A percentile compares a stretch with the other conserved stretches of the same genome.
Conservation (phyloP, 2,329 filamentous ascomycete species). For the Colletotrichum endophyticum region DNA sequence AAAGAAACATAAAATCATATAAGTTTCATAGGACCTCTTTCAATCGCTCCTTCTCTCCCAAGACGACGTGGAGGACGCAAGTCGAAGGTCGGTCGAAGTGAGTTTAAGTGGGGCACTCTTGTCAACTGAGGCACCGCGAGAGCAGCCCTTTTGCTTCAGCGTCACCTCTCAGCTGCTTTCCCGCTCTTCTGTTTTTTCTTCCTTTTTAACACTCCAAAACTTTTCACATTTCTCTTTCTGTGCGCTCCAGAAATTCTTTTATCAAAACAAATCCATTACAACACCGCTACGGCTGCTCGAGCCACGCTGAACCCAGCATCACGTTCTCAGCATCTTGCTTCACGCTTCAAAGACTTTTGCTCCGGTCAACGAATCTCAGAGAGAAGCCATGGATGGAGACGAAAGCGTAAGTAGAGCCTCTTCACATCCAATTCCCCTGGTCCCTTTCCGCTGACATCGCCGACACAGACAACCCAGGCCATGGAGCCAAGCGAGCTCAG, state of each 20-base stretch:
- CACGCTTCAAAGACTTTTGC: background rate
- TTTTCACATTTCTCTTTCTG: background rate
- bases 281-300: background rate
- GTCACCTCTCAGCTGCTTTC: background rate
- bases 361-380: background rate
- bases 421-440: background rate
- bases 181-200: background rate
- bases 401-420: background rate
- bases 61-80: background rate
- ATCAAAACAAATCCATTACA: background rate
- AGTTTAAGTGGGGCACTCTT: background rate
- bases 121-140: background rate
- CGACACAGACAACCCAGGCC: background rate
- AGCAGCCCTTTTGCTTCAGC: background rate
- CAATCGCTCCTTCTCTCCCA: background rate
- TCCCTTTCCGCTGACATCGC: background rate
- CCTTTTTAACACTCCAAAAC: background rate
- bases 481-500: background rate
- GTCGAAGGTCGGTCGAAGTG: background rate
- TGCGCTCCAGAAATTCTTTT: background rate
- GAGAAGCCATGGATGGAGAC: background rate
- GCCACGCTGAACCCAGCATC: background rate
- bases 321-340: background rate
- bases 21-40: background rate
- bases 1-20: background rate